phyloP scores from a whole-genome alignment of 768 basidiomycete genomes.

The Strobilomyces dryophilus region DNA sequence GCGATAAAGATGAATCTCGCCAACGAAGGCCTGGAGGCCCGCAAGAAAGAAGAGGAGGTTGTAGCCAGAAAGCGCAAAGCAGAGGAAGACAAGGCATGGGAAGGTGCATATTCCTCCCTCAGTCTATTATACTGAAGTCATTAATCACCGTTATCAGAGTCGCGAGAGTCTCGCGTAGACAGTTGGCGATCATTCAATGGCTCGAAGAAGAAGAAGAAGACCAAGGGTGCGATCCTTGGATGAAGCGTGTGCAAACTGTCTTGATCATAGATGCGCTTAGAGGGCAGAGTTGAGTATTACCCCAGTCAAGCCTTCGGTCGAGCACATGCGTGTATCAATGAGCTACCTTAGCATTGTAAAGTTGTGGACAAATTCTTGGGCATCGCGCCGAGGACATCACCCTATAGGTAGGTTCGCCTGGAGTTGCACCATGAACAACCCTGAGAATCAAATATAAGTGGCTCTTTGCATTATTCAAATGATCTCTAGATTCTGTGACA shows the following conservation, averaged over 20 bases:
- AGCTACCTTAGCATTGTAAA: neutral
- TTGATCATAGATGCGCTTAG: neutral
- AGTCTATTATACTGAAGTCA: neutral
- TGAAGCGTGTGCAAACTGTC: conserved; percentile 31
- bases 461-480: too few relatives aligned
- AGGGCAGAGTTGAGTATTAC: conserved; percentile 12
- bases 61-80: conserved; percentile 75
- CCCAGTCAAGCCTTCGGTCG: conserved; percentile 3
- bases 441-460: too few relatives aligned
- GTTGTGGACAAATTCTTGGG: neutral
- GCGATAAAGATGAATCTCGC: conserved; percentile 88
- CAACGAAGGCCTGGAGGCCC: conserved; percentile 90
- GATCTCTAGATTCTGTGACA: too few relatives aligned
- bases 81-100: conserved; percentile 87
- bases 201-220: conserved; percentile 82
- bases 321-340: conserved; percentile 6
- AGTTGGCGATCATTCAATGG: conserved; percentile 76
- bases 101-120: conserved; percentile 49
- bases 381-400: neutral
- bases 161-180: conserved; percentile 75
- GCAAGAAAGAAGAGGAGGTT: conserved; percentile 87
- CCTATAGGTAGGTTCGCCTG: too few relatives aligned
- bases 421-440: too few relatives aligned
- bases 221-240: conserved; percentile 63
- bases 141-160: conserved; percentile 39